Conservation (phyloP, 1,284 basidiomycete species). For the Peniophora sp. region DNA sequence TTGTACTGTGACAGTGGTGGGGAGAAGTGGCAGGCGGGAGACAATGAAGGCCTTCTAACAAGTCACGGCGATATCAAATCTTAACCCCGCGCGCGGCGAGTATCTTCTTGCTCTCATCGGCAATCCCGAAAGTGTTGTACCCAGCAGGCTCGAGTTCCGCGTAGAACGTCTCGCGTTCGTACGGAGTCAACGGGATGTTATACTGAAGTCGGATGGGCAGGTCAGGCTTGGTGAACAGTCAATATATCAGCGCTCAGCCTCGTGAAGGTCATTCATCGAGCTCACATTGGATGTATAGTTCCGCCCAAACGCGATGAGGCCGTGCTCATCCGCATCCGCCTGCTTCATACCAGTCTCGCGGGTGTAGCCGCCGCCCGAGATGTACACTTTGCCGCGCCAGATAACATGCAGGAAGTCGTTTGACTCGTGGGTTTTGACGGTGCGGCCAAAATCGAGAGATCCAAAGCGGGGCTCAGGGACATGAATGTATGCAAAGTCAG, state of each 20-base stretch:
- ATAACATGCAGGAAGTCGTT: conserved; percentile 20
- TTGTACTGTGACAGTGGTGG: no score
- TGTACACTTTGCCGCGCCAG: conserved; percentile 18
- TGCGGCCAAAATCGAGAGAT: conserved; percentile 2
- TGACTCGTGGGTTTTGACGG: conserved; percentile 8
- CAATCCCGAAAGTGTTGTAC: conserved; percentile 20
- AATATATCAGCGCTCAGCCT: neutral
- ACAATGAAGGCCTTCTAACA: no score
- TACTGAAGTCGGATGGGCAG: conserved; percentile 25
- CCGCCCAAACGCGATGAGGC: conserved; percentile 34
- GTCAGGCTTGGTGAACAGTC: conserved; percentile 29
- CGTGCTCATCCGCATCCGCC: conserved; percentile 20
- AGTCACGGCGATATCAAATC: no score
- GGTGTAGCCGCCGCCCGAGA: conserved; percentile 27
- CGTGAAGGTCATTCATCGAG: no score
- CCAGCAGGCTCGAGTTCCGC: conserved; percentile 7
- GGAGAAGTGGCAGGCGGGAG: no score
- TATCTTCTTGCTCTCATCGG: neutral
- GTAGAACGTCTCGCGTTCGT: conserved; percentile 19
- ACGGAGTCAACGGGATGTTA: conserved; percentile 14
- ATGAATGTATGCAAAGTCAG: conserved; percentile 36
- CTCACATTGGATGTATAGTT: conserved; percentile 36
- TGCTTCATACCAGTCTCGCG: conserved; percentile 12
- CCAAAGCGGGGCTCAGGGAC: conserved; percentile 27
- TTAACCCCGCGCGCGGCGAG: neutral